Evolutionary conservation across 805 yeast species (phyloP).

Genomic region (Cyberlindnera meyerae): DNA sequence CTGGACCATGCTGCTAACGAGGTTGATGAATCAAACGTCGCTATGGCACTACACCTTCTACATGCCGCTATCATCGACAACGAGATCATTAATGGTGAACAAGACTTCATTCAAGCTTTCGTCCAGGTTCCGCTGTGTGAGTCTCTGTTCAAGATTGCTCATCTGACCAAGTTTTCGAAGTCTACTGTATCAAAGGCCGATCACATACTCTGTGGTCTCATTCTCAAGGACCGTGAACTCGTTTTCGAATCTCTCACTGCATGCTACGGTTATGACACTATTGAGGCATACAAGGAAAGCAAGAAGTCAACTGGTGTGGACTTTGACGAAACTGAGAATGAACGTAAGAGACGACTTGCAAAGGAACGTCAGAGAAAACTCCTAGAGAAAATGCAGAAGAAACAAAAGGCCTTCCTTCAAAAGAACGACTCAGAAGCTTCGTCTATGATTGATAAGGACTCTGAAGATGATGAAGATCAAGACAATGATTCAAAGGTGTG

Average conservation of each 20-base stretch:
- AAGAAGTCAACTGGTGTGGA: conserved; percentile 36
- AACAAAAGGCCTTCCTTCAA: conserved; percentile 70
- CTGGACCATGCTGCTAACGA: conserved; percentile 47
- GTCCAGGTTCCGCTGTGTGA: conserved; percentile 36
- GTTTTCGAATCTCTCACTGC: conserved; percentile 48
- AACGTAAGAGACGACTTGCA: conserved; percentile 52
- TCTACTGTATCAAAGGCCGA: conserved; percentile 51
- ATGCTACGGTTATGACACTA: conserved; percentile 53
- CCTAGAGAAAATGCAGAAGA: conserved; percentile 58
- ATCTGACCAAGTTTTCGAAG: conserved; percentile 44
- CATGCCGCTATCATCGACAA: conserved; percentile 60
- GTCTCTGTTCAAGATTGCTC: conserved; percentile 46
- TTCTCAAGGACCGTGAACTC: conserved; percentile 40
- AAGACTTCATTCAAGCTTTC: conserved; percentile 39
- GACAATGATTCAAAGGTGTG: conserved; percentile 34
- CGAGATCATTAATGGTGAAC: conserved; percentile 36
- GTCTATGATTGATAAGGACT: conserved; percentile 17
- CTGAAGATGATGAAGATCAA: conserved; percentile 22
- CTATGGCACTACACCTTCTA: conserved; percentile 59
- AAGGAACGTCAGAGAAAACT: conserved; percentile 58
- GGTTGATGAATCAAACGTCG: conserved; percentile 49
- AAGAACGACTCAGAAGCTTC: conserved; percentile 41
- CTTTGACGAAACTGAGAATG: conserved; percentile 48
- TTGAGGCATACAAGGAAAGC: conserved; percentile 44
- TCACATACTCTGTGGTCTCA: conserved; percentile 44